Evolutionary conservation across 169 alveolate genomes (phyloP).

Genomic region (Hammondia hammondi): DNA sequence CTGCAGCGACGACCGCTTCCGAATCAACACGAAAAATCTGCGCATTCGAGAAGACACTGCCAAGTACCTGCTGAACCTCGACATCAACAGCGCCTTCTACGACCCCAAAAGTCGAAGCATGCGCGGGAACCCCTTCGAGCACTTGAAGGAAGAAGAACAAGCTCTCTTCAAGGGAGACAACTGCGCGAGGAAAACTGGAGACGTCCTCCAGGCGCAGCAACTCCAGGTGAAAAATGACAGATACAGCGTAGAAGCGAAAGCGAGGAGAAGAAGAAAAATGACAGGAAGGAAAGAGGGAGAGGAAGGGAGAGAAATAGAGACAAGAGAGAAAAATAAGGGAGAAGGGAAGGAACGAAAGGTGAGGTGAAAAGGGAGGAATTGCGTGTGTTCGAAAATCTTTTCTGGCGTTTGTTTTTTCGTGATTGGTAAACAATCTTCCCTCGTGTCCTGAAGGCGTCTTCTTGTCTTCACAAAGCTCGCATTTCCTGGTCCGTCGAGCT

Average conservation of each 20-base stretch:
- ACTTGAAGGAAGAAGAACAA: constrained; percentile 73
- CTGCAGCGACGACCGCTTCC: constrained; percentile 82
- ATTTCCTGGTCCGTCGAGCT: neutral
- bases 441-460: neutral
- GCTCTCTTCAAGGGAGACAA: constrained; percentile 90
- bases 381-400: no score
- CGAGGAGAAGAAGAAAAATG: neutral
- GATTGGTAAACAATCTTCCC: neutral
- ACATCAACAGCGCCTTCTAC: constrained; percentile 93
- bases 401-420: no score
- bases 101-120: constrained; percentile 95
- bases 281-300: no score
- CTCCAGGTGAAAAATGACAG: constrained; percentile 72
- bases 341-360: no score
- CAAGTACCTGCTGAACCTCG: constrained; percentile 93
- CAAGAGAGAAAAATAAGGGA: neutral
- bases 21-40: constrained; percentile 89
- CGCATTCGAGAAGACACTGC: constrained; percentile 98
- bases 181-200: constrained; percentile 83
- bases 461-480: neutral
- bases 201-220: constrained; percentile 80
- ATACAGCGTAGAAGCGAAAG: neutral
- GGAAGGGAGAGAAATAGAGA: neutral
- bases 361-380: no score
- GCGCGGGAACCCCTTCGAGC: constrained; percentile 92